Evolutionary conservation across 345 rosid species (phyloP).

Genomic region (Raphanus sativus): DNA sequence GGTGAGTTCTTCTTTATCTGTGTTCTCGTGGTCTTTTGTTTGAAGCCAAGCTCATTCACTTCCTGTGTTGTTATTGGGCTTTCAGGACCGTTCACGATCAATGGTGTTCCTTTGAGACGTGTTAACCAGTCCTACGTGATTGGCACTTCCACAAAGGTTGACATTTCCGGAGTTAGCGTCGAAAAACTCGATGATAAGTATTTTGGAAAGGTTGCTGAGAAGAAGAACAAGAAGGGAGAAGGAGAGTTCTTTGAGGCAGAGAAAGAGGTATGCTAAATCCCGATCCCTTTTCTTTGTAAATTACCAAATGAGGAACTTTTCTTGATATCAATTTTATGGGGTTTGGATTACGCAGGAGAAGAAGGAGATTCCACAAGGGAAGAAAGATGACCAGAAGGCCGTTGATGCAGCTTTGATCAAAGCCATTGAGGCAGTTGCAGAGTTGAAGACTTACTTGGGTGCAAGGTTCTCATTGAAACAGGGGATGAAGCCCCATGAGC

Average conservation of each 20-base stretch:
- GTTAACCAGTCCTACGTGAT: slow-evolving; percentile 68
- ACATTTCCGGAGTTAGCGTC: slow-evolving; percentile 54
- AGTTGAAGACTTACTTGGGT: slow-evolving; percentile 64
- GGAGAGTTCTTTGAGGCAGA: slow-evolving; percentile 71
- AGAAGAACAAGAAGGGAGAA: slow-evolving; percentile 71
- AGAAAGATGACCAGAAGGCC: slow-evolving; percentile 80
- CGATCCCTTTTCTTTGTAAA: background rate
- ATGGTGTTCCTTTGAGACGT: slow-evolving; percentile 38
- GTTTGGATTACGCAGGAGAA: slow-evolving; percentile 48
- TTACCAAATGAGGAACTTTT: background rate
- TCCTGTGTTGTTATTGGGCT: background rate
- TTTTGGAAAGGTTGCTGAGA: slow-evolving; percentile 65
- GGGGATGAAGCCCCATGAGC: slow-evolving; percentile 83
- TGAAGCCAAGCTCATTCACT: background rate
- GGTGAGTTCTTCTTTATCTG: slow-evolving; percentile 44
- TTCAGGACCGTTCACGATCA: slow-evolving; percentile 72
- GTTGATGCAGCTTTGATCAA: slow-evolving; percentile 62
- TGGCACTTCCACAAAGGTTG: slow-evolving; percentile 76
- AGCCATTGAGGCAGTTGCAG: slow-evolving; percentile 64
- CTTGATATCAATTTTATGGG: background rate
- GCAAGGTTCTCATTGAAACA: slow-evolving; percentile 73
- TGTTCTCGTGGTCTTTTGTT: background rate
- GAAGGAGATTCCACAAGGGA: slow-evolving; percentile 57
- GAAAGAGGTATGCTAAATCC: background rate
- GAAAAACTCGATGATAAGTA: slow-evolving; percentile 74